Percentiles rank a stretch among this genome's conserved stretches.
Evolutionary conservation across 73 alveolate species (phyloP).

Genomic region (Symbiodinium natans): DNA sequence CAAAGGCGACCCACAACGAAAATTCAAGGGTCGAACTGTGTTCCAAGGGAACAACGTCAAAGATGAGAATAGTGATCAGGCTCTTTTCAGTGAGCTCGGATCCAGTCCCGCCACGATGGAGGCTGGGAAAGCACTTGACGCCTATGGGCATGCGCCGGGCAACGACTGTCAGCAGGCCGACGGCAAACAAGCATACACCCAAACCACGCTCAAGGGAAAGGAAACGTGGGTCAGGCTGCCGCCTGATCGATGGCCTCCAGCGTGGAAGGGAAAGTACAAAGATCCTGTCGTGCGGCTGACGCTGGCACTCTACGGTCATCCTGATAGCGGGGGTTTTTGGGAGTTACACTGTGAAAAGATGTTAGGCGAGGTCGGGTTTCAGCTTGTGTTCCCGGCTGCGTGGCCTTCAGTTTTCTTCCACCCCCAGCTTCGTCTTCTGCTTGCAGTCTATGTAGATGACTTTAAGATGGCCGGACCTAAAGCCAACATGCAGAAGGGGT

Average conservation of each 20-base stretch:
- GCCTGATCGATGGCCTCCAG: neutral
- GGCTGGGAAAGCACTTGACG: slow-evolving; percentile 10
- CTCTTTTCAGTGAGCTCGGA: neutral
- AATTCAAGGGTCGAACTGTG: neutral
- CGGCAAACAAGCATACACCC: slow-evolving; percentile 24
- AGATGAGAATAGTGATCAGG: neutral
- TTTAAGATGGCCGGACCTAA: slow-evolving; percentile 45
- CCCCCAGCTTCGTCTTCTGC: neutral
- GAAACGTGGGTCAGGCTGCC: neutral
- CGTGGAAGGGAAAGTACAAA: neutral
- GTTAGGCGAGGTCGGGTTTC: neutral
- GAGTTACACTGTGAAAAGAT: neutral
- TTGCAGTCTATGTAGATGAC: neutral
- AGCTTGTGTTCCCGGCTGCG: neutral
- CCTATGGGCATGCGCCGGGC: neutral
- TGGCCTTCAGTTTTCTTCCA: slow-evolving; percentile 35
- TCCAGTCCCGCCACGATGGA: slow-evolving; percentile 35
- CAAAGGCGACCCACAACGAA: neutral
- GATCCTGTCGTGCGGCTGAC: neutral
- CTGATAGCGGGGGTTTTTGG: slow-evolving; percentile 31
- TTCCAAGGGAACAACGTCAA: slow-evolving; percentile 1
- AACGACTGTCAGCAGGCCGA: no score
- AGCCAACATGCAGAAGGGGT: neutral
- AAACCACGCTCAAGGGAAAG: neutral
- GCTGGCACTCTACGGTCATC: slow-evolving; percentile 43